phyloP scores from a whole-genome alignment of 2,329 filamentous ascomycete genomes.

The Lizonia empirigonia region DNA sequence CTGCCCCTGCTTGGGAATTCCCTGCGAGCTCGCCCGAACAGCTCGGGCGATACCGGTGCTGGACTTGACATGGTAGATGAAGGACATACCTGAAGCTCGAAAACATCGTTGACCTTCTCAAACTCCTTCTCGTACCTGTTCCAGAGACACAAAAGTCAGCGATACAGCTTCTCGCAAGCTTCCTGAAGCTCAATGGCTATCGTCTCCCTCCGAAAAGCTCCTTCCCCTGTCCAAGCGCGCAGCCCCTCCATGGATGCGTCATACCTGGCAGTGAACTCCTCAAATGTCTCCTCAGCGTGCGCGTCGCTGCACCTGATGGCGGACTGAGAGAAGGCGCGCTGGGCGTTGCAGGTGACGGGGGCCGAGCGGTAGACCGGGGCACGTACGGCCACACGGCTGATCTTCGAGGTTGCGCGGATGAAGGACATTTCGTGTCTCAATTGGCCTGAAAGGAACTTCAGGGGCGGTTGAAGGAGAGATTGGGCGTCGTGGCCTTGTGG shows the following conservation, averaged over 20 bases:
- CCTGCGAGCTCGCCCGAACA: conserved; percentile 10
- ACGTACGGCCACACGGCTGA: conserved; percentile 41
- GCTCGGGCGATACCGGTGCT: conserved; percentile 24
- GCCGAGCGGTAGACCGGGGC: conserved; percentile 44
- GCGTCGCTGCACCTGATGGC: conserved; percentile 53
- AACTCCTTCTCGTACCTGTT: conserved; percentile 99
- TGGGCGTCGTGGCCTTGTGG: conserved; percentile 31
- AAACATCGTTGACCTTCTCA: conserved; percentile 95
- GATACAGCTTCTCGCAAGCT: conserved; percentile 25
- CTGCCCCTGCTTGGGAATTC: not conserved
- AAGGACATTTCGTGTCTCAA: conserved; percentile 46
- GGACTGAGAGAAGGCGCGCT: conserved; percentile 58
- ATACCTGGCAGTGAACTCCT: conserved; percentile 98
- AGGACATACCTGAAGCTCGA: conserved; percentile 91
- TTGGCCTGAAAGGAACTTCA: conserved; percentile 32
- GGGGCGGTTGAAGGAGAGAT: conserved; percentile 21
- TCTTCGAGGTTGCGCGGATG: conserved; percentile 45
- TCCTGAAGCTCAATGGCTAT: conserved; percentile 39
- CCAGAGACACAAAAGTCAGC: conserved; percentile 34
- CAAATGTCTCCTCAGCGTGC: conserved; percentile 95
- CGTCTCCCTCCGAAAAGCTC: conserved; percentile 21
- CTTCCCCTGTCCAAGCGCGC: conserved; percentile 16
- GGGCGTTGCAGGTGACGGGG: conserved; percentile 41
- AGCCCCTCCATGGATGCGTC: conserved; percentile 38
- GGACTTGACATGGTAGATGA: conserved; percentile 5